phyloP scores from a whole-genome alignment of 1,139 yeast genomes.

The Suhomyces ambrosiae region DNA sequence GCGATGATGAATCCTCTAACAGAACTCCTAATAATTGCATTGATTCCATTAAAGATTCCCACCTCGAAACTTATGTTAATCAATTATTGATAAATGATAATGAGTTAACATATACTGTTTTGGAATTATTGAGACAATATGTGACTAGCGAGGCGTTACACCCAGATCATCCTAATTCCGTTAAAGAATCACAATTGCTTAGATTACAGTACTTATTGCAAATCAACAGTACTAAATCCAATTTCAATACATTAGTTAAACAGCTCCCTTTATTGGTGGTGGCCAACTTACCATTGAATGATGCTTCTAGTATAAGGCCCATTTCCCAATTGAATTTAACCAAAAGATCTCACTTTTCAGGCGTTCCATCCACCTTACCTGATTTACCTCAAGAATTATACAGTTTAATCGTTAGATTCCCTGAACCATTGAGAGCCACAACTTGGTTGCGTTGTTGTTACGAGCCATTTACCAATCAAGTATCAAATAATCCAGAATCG shows the following conservation, averaged over 20 bases:
- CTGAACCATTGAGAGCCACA: constrained; percentile 91
- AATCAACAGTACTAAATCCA: constrained; percentile 30
- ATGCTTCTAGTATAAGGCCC: constrained; percentile 23
- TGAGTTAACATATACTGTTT: constrained; percentile 35
- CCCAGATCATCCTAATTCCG: constrained; percentile 31
- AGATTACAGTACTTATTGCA: constrained; percentile 39
- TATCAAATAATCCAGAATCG: constrained; percentile 26
- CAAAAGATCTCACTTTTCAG: constrained; percentile 37
- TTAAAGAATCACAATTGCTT: constrained; percentile 35
- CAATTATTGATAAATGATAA: constrained; percentile 40
- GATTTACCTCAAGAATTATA: constrained; percentile 59
- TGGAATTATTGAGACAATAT: constrained; percentile 43
- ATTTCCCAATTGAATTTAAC: constrained; percentile 31
- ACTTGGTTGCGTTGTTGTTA: constrained; percentile 94
- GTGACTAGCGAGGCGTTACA: constrained; percentile 43
- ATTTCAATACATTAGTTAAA: constrained; percentile 53
- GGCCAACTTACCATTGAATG: constrained; percentile 17
- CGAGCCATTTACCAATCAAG: constrained; percentile 51
- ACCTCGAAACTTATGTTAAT: constrained; percentile 35
- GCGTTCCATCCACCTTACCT: constrained; percentile 64
- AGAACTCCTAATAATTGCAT: constrained; percentile 42
- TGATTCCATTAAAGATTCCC: constrained; percentile 37
- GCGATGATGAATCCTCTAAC: constrained; percentile 24
- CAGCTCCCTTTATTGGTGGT: constrained; percentile 66
- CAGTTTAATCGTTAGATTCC: constrained; percentile 59